These are phyloP conservation scores for Plasmodium adleri DNA, from an alignment of 169 alveolate genomes.

Conservation along the genomic window DNA sequence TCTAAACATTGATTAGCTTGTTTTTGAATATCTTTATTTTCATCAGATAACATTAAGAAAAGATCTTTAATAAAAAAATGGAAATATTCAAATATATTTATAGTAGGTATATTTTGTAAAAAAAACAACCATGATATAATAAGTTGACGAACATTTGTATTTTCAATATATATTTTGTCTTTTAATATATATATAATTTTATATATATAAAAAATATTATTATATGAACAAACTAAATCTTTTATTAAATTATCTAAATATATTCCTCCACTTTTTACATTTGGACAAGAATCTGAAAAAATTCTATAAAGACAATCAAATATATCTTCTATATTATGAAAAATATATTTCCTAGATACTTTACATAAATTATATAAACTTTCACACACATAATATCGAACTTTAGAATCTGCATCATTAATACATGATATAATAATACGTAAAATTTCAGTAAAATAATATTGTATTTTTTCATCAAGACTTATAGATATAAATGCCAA, in stretches of 20 bases:
- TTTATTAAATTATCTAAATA: constrained; percentile 80
- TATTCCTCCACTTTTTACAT: constrained; percentile 83
- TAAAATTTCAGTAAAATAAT: constrained; percentile 53
- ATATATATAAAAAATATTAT: constrained; percentile 66
- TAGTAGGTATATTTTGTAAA: constrained; percentile 66
- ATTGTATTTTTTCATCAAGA: constrained; percentile 46
- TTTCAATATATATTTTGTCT: constrained; percentile 60
- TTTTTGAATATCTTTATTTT: constrained; percentile 66
- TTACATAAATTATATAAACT: constrained; percentile 83
- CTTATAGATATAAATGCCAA: constrained; percentile 70
- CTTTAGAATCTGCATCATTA: constrained; percentile 83
- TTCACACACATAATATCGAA: constrained; percentile 86
- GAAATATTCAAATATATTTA: constrained; percentile 61
- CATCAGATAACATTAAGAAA: constrained; percentile 65
- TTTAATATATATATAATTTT: constrained; percentile 61
- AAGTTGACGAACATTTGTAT: constrained; percentile 77
- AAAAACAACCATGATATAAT: constrained; percentile 69
- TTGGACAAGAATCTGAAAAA: constrained; percentile 82
- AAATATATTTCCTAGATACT: constrained; percentile 59
- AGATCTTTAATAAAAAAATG: constrained; percentile 65
- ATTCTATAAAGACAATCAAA: constrained; percentile 84
- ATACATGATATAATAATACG: constrained; percentile 46
- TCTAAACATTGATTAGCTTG: constrained; percentile 76
- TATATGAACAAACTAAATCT: constrained; percentile 80
- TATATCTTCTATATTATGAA: constrained; percentile 77